These are phyloP conservation scores for Lycium barbarum DNA, from an alignment of 257 asterid genomes.

Conservation along the genomic window DNA sequence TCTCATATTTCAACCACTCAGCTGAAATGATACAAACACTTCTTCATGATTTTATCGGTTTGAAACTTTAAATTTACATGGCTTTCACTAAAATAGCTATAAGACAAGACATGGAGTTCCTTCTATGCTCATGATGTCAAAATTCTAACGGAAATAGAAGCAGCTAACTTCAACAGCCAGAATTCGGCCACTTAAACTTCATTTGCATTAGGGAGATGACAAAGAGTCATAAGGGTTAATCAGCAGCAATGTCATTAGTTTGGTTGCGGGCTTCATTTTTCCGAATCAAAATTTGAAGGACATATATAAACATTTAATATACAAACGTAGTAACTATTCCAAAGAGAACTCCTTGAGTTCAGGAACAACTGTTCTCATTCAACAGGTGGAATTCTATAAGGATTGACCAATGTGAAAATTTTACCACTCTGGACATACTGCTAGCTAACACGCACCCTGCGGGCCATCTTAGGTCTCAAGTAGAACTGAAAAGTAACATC, in stretches of 20 bases:
- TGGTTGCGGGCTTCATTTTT: background rate
- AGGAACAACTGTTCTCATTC: background rate
- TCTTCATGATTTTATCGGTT: background rate
- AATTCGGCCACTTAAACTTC: background rate
- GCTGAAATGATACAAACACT: background rate
- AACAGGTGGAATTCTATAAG: background rate
- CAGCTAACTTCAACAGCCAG: background rate
- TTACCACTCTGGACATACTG: background rate
- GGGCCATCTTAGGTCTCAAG: background rate
- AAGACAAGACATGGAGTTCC: background rate
- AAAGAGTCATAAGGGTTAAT: no score
- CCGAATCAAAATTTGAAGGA: no score
- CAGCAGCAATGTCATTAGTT: background rate
- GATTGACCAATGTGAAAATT: background rate
- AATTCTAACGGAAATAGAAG: background rate
- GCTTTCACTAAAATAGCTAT: background rate
- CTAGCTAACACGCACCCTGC: background rate
- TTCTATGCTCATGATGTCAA: background rate
- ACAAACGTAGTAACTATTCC: background rate
- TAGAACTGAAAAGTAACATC: background rate
- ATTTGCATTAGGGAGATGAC: background rate
- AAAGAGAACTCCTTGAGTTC: background rate
- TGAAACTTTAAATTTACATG: background rate
- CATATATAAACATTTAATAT: no score
- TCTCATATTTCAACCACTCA: no score